Conservation (phyloP, 1,284 basidiomycete species). For the Malassezia furfur region DNA sequence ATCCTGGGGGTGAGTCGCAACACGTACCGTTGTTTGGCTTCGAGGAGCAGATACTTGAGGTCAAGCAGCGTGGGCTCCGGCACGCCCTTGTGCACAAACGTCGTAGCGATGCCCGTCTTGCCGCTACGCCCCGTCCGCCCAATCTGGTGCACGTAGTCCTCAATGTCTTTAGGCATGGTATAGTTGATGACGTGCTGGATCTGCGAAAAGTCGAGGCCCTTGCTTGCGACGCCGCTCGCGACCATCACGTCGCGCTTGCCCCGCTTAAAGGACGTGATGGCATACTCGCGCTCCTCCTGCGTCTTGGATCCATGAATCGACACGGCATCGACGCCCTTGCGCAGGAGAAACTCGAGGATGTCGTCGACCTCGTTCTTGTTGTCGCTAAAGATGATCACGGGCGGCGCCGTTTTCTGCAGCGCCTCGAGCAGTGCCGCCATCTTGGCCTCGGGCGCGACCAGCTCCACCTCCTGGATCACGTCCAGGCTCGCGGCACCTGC, state of each 20-base stretch:
- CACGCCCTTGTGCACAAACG: constrained; percentile 98
- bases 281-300: constrained; percentile 97
- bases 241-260: constrained; percentile 99
- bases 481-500: constrained; percentile 96
- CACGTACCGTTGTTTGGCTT: constrained; percentile 78
- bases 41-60: constrained; percentile 90
- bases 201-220: constrained; percentile 95
- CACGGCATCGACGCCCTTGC: constrained; percentile 96
- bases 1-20: constrained; percentile 50
- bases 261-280: constrained; percentile 91
- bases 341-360: constrained; percentile 90
- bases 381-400: constrained; percentile 94
- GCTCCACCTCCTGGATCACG: constrained; percentile 93
- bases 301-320: constrained; percentile 96
- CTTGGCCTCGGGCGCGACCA: constrained; percentile 97
- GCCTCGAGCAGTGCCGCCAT: constrained; percentile 98
- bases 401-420: constrained; percentile 94
- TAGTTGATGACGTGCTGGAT: constrained; percentile 97
- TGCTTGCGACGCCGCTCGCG: constrained; percentile 90
- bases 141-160: constrained; percentile 68
- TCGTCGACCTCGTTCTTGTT: constrained; percentile 99
- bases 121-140: constrained; percentile 94
- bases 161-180: constrained; percentile 98
- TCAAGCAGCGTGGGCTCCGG: constrained; percentile 90
- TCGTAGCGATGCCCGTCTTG: constrained; percentile 97